Base-by-base conservation (phyloP, 768 basidiomycete genomes). In the Clitopilus hobsonii region DNA sequence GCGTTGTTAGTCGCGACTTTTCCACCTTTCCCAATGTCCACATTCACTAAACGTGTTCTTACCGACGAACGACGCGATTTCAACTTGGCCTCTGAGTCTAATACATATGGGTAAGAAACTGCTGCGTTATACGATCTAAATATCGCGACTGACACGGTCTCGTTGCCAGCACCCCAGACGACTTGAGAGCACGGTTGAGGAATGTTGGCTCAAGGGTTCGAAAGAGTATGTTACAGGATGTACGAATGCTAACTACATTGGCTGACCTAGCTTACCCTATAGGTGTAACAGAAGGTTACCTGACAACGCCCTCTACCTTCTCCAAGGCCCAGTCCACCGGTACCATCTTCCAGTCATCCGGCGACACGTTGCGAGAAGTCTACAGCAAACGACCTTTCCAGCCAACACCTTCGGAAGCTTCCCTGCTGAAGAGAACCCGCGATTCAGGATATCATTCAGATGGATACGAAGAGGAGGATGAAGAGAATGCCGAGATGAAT, bases 271-370 rank as follows among this genome's bases (percentile, higher is more conserved):
- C 2, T 52, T n/a, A n/a, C 59, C 54, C 59, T 62, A 20, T 20
- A 51, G 49, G 72, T 64, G 86, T 88, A 50, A 72, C 71, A 20
- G 80, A 87, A 67, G 86, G 86, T 54, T 88, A 87, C 61, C 62
- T 65, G 26, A 72, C 72, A 24, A 51, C 69, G 27, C 67, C 72
- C 6, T 65, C 72, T 8, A 72, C 77, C 50, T 74, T 77, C 51
- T 66, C 70, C 57, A 76, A 71, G 61, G 61, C 77, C 52, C 63
- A 71, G 48, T 67, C 74, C 26, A 74, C 70, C 29, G 70, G 73
- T 6, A 59, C 61, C 53, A 78, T 82, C 59, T 83, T 84, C 62
- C 76, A 68, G 45, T 77, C 85, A 23, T 75, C 83, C 53, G 82
- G 78, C 53, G 84, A 86, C 65, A 79, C 73, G 8, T 69, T 84